Evolutionary conservation across 225 moss, liverwort and hornwort species (phyloP).

Genomic region (Marchantia polymorpha): DNA sequence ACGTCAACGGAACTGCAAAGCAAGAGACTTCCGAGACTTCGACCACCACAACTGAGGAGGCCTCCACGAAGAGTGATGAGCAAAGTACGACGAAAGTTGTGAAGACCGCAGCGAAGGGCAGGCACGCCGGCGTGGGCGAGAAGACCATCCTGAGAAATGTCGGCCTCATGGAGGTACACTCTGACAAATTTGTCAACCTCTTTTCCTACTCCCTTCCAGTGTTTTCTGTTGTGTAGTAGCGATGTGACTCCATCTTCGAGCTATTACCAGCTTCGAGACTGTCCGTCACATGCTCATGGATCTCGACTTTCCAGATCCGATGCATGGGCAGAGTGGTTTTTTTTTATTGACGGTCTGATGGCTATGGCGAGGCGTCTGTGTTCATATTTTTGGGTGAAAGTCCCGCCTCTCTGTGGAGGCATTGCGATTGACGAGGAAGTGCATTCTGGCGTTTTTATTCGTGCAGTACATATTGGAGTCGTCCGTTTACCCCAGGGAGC

Average conservation of each 20-base stretch:
- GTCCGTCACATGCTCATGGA: no score
- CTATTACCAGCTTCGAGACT: neutral
- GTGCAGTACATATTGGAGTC: conserved; percentile 87
- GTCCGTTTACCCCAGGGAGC: conserved; percentile 82
- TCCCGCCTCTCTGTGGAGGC: neutral
- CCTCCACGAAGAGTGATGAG: neutral
- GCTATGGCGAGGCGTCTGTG: neutral
- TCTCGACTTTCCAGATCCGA: no score
- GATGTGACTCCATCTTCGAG: neutral
- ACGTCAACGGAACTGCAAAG: neutral
- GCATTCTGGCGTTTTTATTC: neutral
- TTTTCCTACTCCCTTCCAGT: neutral
- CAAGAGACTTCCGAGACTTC: neutral
- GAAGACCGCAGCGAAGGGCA: neutral
- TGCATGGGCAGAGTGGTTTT: no score
- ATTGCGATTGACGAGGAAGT: neutral
- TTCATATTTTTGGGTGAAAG: neutral
- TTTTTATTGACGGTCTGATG: no score
- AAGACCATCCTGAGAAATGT: conserved; percentile 16
- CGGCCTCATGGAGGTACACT: conserved; percentile 13
- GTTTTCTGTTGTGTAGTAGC: neutral
- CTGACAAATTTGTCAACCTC: neutral
- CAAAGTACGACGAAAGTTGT: neutral
- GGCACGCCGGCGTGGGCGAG: conserved; percentile 2
- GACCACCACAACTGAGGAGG: neutral